These are phyloP conservation scores for Hamamelis virginiana DNA, from an alignment of 164 flowering plant species.

Conservation along the genomic window DNA sequence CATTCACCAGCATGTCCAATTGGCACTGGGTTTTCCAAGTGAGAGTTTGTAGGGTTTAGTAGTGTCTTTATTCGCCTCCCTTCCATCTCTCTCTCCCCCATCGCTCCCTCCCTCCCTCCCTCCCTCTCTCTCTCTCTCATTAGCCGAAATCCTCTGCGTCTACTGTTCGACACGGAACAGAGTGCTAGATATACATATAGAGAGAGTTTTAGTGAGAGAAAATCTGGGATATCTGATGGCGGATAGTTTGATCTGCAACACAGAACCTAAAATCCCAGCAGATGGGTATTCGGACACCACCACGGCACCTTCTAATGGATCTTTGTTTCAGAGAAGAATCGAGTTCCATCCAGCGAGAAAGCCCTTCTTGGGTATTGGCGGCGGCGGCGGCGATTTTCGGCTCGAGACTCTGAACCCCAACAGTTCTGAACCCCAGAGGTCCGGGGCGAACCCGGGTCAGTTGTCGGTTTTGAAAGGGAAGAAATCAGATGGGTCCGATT, in stretches of 20 bases:
- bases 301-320: conserved; percentile 7
- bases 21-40: too few species aligned
- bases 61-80: too few species aligned
- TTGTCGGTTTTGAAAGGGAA: conserved; percentile 19
- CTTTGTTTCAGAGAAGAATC: conserved; percentile 42
- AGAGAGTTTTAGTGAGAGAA: background rate
- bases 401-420: conserved; percentile 71
- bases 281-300: conserved; percentile 12
- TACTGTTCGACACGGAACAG: background rate
- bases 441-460: background rate
- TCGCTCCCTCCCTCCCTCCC: background rate
- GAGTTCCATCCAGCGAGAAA: conserved; percentile 62
- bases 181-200: background rate
- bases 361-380: conserved; percentile 31
- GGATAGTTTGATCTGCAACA: conserved; percentile 10
- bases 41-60: too few species aligned
- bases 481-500: conserved; percentile 32
- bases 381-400: conserved; percentile 40
- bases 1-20: too few species aligned
- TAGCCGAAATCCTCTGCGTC: background rate
- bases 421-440: conserved; percentile 12
- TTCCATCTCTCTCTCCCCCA: too few species aligned
- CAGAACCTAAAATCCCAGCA: conserved; percentile 10
- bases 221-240: conserved; percentile 15
- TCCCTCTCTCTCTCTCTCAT: background rate